These are phyloP conservation scores for Syzygium grande DNA, from an alignment of 345 rosid species.

Conservation along the genomic window DNA sequence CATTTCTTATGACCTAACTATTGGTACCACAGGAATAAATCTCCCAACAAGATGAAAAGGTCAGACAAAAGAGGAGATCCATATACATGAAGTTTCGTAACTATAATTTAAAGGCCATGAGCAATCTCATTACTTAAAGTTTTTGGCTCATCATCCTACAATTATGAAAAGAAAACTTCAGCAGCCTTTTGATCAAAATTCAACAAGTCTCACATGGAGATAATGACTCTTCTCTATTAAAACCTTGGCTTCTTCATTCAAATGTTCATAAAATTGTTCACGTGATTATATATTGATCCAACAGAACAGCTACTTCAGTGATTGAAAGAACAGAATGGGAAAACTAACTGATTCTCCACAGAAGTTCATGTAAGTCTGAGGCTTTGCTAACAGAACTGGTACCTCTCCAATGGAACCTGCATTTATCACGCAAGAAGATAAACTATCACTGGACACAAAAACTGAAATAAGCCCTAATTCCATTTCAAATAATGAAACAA, in stretches of 20 bases:
- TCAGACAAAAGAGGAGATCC: not conserved
- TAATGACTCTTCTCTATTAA: not conserved
- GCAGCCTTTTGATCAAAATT: not conserved
- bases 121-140: not conserved
- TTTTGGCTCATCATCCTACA: not conserved
- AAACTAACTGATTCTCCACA: conserved; percentile 83
- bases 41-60: not conserved
- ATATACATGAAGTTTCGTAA: not conserved
- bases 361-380: conserved; percentile 91
- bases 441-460: not conserved
- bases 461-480: not conserved
- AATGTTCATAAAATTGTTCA: not conserved
- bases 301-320: not conserved
- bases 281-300: not conserved
- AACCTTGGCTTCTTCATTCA: not conserved
- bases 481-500: not conserved
- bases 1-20: not conserved
- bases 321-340: not conserved
- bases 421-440: conserved; percentile 27
- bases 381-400: conserved; percentile 79
- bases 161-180: not conserved
- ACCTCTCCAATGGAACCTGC: conserved; percentile 88
- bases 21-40: not conserved
- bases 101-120: not conserved
- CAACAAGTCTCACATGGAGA: not conserved